Evolutionary conservation across 2,329 filamentous ascomycete species (phyloP).

Genomic region (Bipolaris oryzae): DNA sequence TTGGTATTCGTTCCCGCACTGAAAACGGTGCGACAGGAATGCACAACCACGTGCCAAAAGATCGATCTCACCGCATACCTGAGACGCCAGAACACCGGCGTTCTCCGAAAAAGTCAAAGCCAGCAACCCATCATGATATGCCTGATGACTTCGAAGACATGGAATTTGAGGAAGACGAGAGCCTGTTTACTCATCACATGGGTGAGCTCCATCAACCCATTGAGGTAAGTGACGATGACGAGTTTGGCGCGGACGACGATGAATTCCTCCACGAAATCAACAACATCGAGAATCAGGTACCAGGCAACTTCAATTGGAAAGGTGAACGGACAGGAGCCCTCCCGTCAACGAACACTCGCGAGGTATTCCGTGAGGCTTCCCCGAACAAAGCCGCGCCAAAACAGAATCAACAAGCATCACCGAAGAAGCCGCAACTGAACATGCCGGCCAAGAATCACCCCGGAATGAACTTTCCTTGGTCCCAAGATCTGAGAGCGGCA

Average conservation of each 20-base stretch:
- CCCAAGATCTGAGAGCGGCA: conserved; percentile 78
- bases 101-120: conserved; percentile 16
- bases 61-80: conserved; percentile 26
- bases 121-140: conserved; percentile 6
- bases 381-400: conserved; percentile 26
- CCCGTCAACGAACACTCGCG: conserved; percentile 20
- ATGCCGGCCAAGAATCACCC: conserved; percentile 50
- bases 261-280: conserved; percentile 50
- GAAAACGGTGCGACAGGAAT: background rate
- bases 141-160: conserved; percentile 33
- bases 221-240: conserved; percentile 19
- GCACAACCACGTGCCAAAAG: conserved; percentile 9
- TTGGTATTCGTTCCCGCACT: conserved; percentile 3
- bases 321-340: conserved; percentile 27
- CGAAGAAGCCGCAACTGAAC: conserved; percentile 35
- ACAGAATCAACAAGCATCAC: conserved; percentile 28
- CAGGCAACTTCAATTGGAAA: conserved; percentile 37
- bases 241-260: conserved; percentile 37
- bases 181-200: conserved; percentile 21
- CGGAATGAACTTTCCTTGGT: conserved; percentile 68
- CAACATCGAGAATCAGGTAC: conserved; percentile 50
- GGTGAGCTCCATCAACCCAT: conserved; percentile 16
- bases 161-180: conserved; percentile 35
- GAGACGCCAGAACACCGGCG: conserved; percentile 33
- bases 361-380: conserved; percentile 43